Evolutionary conservation across 2,329 filamentous ascomycete species (phyloP), one percentile per base, ranked within the genome.

Genomic region (Plectosphaerella cucumerina): DNA sequence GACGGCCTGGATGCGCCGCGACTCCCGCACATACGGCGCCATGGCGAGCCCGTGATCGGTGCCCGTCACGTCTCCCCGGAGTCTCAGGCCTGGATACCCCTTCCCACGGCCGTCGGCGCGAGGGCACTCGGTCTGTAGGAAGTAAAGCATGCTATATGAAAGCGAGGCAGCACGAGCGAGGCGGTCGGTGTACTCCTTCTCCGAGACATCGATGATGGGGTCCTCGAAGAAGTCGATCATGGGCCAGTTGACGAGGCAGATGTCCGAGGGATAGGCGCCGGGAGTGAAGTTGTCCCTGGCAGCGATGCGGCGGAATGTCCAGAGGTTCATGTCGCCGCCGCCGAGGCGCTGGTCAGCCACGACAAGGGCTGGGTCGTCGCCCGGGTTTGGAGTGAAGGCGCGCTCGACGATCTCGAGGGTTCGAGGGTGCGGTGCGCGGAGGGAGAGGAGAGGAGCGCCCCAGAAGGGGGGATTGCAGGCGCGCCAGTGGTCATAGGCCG

Each of bases 201-300:
- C 59, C 0, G 53, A 26, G 0, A 60, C 56, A 14, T 63, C 60
- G 20, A 63, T 60, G 33, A 63, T 62, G 37, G 60, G 59, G 10
- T 59, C 59, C 48, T 63, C 61, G 2, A 63, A 63, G 50, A 62
- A 63, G 15, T 63, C 61, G 6, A 63, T 63, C 61, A 63, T 63
- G 0, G 61, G 61, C 61, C 61, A 63, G 44, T 63, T 63, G 10
- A 63, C 61, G 39, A 63, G 54, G 14, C 60, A 62, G 1, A 63
- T 52, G 37, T 63, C 61, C 0, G 61, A 63, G 2, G 44, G 41
- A 17, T 63, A 63, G 1, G 58, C 56, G 1, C 61, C 61, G 0
- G 52, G 44, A 0, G 15, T 45, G 34, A 62, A 63, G 45, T 63
- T 63, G 4, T 62, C 58, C 2, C 51, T 50, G 0, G 61, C 61